Conservation (phyloP, 2,329 filamentous ascomycete genomes). For the Hawksworthiomyces lignivorus region DNA sequence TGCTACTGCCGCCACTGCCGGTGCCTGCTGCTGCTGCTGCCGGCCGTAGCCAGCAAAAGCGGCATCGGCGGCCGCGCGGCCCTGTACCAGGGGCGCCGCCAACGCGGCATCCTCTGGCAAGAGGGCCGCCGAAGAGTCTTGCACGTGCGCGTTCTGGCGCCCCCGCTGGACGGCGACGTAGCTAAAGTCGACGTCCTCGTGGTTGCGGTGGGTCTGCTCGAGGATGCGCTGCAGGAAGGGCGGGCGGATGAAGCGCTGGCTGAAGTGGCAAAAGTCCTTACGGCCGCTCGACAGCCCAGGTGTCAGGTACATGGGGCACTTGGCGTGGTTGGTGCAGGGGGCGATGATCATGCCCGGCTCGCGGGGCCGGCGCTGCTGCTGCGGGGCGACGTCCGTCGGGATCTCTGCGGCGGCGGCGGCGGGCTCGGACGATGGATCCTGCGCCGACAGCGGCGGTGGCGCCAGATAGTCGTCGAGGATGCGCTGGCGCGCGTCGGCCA, state of each 20-base stretch:
- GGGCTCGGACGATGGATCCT: background rate
- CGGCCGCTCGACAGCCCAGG: conserved; percentile 64
- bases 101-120: too few species aligned
- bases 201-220: conserved; percentile 61
- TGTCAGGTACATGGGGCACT: conserved; percentile 80
- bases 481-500: conserved; percentile 75
- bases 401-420: background rate
- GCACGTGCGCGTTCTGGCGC: conserved; percentile 16
- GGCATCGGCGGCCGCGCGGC: conserved; percentile 48
- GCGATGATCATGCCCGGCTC: conserved; percentile 59
- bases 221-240: conserved; percentile 72
- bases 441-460: conserved; percentile 52
- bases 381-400: conserved; percentile 11
- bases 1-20: background rate
- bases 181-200: conserved; percentile 86
- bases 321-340: conserved; percentile 80
- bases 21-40: conserved; percentile 27
- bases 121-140: too few species aligned
- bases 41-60: conserved; percentile 69
- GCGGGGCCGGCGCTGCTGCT: conserved; percentile 24
- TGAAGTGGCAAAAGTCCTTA: conserved; percentile 87
- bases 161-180: conserved; percentile 83
- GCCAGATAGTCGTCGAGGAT: conserved; percentile 69
- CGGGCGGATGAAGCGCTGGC: conserved; percentile 80
- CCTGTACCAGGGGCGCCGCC: conserved; percentile 30